Evolutionary conservation across 345 rosid species (phyloP), one percentile per base, ranked within the genome.

Genomic region (Lenwebbia sp.): DNA sequence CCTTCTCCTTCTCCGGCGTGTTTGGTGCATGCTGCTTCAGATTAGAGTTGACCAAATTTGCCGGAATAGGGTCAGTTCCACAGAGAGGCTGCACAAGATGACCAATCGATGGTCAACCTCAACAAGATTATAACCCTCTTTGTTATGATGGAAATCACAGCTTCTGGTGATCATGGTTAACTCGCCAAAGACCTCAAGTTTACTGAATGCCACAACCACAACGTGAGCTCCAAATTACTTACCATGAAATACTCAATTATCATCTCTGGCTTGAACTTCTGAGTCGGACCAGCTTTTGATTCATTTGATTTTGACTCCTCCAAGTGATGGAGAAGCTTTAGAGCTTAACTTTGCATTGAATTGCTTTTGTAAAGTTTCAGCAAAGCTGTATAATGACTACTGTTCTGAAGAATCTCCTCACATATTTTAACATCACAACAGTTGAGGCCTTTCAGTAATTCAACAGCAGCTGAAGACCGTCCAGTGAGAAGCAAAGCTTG

Each of bases 401-500:
- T 85, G 90, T 92, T 94, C 87, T 92, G 94, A 88, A 97, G 95
- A 91, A 92, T 92, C 90, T 95, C 99, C 93, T 93, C 96, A 12
- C 95, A 94, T 87, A 94, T 94, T 87, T 94, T 94, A 54, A 93
- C 90, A 88, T 97, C 96, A 90, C 96, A 94, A 86, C 93, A 94
- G 89, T 97, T 95, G 81, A 91, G 92, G 89, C 95, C 95, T 88
- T 93, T 94, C 85, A 97, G 89, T 82, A 96, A 90, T 70, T 97
- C 98, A 85, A 94, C 21, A 86, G 95, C 93, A 58, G 95, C 97
- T 88, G 94, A 92, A 85, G 93, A 91, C 90, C 94, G 99, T 87
- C 97, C 98, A 51, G 98, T 96, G 89, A 94, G 95, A 88, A 96
- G 94, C 88, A 95, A 93, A 89, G 98, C 96, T 92, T 95, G 98